Percentiles rank a stretch among this genome's conserved stretches.
Evolutionary conservation across 2,329 filamentous ascomycete genomes (phyloP).

Genomic region (Xylariomycetidae sp.): DNA sequence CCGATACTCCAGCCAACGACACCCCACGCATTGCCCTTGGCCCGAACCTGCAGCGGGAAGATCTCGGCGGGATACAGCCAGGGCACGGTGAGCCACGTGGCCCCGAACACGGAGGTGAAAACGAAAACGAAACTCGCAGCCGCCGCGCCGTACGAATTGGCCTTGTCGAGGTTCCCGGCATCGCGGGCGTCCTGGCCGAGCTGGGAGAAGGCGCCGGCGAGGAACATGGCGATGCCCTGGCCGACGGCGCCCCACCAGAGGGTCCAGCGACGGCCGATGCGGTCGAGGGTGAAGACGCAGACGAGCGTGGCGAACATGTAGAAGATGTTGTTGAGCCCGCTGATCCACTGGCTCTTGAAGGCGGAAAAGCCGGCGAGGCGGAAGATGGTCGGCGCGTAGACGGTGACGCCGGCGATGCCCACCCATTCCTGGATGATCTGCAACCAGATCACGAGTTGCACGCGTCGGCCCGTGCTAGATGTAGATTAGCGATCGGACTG

Average conservation of each 20-base stretch:
- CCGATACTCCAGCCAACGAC: conserved; percentile 72
- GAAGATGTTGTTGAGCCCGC: conserved; percentile 45
- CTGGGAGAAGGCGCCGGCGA: conserved; percentile 57
- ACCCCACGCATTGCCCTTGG: conserved; percentile 70
- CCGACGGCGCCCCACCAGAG: conserved; percentile 61
- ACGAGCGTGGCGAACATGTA: conserved; percentile 60
- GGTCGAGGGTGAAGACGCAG: conserved; percentile 64
- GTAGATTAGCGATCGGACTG: conserved; percentile 14
- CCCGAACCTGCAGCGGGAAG: conserved; percentile 63
- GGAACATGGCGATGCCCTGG: conserved; percentile 56
- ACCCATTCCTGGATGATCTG: conserved; percentile 68
- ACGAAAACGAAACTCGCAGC: conserved; percentile 67
- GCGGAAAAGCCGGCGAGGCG: conserved; percentile 60
- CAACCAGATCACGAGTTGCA: conserved; percentile 65
- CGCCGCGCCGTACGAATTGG: conserved; percentile 52
- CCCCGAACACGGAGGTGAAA: conserved; percentile 59
- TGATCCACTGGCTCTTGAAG: conserved; percentile 57
- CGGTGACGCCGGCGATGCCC: conserved; percentile 63
- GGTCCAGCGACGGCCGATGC: conserved; percentile 63
- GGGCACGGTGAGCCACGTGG: conserved; percentile 53
- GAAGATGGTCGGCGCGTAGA: conserved; percentile 55
- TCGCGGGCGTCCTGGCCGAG: conserved; percentile 42
- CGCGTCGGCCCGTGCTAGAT: conserved; percentile 50
- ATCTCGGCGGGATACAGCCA: conserved; percentile 68
- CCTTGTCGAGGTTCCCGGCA: conserved; percentile 37